A percentile compares a stretch with the other conserved stretches of the same genome.
Conservation (phyloP, 768 basidiomycete genomes). For the Chalciporus chontae region DNA sequence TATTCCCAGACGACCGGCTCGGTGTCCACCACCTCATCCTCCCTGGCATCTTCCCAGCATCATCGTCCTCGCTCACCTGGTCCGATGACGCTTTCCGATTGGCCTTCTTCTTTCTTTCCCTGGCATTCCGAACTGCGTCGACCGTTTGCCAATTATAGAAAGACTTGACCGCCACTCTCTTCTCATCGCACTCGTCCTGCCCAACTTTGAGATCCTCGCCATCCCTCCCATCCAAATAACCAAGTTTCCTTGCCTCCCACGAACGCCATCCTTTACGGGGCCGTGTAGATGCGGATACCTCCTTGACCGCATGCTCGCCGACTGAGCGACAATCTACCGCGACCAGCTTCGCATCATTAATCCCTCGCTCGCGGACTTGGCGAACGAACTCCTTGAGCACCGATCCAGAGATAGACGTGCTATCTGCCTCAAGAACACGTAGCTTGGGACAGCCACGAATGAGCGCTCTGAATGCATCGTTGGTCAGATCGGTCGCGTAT, state of each 20-base stretch:
- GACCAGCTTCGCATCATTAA: slow-evolving; percentile 52
- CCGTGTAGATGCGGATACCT: slow-evolving; percentile 54
- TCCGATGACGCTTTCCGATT: slow-evolving; percentile 38
- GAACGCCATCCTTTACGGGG: slow-evolving; percentile 72
- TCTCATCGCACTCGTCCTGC: slow-evolving; percentile 79
- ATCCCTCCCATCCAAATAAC: slow-evolving; percentile 70
- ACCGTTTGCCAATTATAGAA: slow-evolving; percentile 88
- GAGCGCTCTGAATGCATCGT: slow-evolving; percentile 60
- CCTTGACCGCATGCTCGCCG: slow-evolving; percentile 58
- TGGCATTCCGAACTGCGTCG: slow-evolving; percentile 63
- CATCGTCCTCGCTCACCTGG: slow-evolving; percentile 31
- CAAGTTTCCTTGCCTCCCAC: slow-evolving; percentile 67
- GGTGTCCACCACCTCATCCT: slow-evolving; percentile 38
- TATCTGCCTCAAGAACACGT: slow-evolving; percentile 71
- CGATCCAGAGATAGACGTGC: slow-evolving; percentile 62
- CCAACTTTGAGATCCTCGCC: slow-evolving; percentile 61
- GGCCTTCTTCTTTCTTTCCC: slow-evolving; percentile 60
- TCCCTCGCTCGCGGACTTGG: slow-evolving; percentile 44
- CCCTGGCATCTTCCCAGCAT: slow-evolving; percentile 19
- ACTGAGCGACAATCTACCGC: slow-evolving; percentile 76
- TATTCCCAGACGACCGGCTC: slow-evolving; percentile 46
- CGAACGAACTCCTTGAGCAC: slow-evolving; percentile 69
- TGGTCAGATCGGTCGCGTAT: slow-evolving; percentile 58
- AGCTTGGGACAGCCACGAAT: slow-evolving; percentile 62
- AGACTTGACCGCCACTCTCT: slow-evolving; percentile 72